Conservation (phyloP, 768 basidiomycete genomes). For the Boletus coccyginus region DNA sequence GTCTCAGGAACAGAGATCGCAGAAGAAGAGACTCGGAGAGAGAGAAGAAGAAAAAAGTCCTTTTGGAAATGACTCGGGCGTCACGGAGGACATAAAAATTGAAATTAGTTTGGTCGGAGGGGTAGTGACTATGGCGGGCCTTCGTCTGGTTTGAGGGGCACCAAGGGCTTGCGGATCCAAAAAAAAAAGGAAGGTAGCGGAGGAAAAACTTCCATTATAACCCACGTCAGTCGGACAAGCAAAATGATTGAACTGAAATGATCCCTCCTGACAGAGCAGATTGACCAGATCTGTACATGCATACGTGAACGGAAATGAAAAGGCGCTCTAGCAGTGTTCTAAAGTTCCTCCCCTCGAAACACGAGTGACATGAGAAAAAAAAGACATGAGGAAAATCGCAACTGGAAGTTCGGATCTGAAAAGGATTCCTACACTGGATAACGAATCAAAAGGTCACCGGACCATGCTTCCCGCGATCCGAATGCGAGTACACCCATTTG, state of each 20-base stretch:
- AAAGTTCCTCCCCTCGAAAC: neutral
- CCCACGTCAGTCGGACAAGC: neutral
- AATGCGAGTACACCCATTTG: neutral
- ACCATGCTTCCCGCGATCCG: slow-evolving; percentile 9
- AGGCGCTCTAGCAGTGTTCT: no score
- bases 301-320: neutral
- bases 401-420: neutral
- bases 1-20: no score
- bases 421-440: neutral
- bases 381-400: no score
- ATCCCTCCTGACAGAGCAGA: neutral
- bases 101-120: no score
- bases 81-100: no score
- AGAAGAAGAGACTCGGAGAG: no score
- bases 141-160: no score
- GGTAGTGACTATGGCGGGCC: no score
- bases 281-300: slow-evolving; percentile 1
- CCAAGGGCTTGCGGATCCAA: no score
- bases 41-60: no score
- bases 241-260: slow-evolving; percentile 7
- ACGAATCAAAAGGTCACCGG: neutral
- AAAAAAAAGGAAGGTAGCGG: neutral
- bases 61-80: no score
- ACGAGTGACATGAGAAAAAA: slow-evolving; percentile 18
- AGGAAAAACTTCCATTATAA: neutral